A percentile compares a stretch with the other conserved stretches of the same genome.
These are phyloP conservation scores for Skeletonema menzelii DNA, from an alignment of 108 stramenopile genomes.

Conservation along the genomic window DNA sequence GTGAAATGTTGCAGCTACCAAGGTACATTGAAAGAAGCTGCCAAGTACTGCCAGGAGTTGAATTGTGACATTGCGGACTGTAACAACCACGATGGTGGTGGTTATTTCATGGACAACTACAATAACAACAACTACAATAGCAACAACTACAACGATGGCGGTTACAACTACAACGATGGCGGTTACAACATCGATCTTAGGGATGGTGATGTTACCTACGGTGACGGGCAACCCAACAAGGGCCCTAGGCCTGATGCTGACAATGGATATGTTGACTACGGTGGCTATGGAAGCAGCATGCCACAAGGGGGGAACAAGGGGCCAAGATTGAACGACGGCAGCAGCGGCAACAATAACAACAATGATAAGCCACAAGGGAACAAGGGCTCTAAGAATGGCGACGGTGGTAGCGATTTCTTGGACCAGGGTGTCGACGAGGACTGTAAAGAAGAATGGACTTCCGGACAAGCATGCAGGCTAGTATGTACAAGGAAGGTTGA, in stretches of 20 bases:
- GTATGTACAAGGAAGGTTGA: neutral
- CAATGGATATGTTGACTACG: neutral
- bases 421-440: neutral
- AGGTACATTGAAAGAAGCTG: neutral
- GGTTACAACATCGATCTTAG: too few relatives aligned
- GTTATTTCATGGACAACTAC: neutral
- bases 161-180: too few relatives aligned
- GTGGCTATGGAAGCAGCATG: neutral
- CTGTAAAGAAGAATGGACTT: neutral
- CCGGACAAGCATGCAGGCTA: neutral
- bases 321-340: neutral
- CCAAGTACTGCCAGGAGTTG: neutral
- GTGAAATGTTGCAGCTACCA: neutral
- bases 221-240: too few relatives aligned
- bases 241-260: too few relatives aligned
- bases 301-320: neutral
- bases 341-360: too few relatives aligned
- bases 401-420: neutral
- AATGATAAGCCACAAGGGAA: too few relatives aligned
- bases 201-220: too few relatives aligned
- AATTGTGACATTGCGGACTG: neutral
- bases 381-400: neutral
- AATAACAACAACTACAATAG: too few relatives aligned
- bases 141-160: too few relatives aligned
- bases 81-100: neutral